phyloP scores from a whole-genome alignment of 306 rosid species.

The Sechiopsis laciniata region DNA sequence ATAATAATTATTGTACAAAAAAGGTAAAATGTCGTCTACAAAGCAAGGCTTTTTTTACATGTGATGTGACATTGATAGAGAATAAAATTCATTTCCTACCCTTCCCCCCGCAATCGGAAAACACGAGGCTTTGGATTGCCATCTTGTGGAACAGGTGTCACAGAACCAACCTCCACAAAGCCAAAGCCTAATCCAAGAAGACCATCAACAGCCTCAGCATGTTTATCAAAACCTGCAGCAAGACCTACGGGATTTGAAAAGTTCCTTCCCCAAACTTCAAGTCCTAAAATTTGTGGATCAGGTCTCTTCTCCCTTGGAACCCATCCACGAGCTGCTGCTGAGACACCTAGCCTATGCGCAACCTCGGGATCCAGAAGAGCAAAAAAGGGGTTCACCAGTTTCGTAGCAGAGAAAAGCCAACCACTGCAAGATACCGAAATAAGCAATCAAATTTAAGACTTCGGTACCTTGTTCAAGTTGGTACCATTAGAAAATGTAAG shows the following conservation, averaged over 20 bases:
- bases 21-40: not conserved
- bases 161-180: constrained; percentile 95
- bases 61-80: constrained; percentile 26
- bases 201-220: constrained; percentile 91
- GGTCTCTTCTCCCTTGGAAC: constrained; percentile 95
- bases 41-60: not conserved
- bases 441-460: constrained; percentile 20
- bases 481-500: not conserved
- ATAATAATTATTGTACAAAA: not conserved
- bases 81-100: constrained; percentile 41
- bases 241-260: constrained; percentile 92
- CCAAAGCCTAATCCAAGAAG: constrained; percentile 89
- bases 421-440: constrained; percentile 57
- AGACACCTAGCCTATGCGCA: constrained; percentile 76
- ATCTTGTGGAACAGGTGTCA: constrained; percentile 89
- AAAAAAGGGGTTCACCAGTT: constrained; percentile 82
- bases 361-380: constrained; percentile 86
- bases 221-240: constrained; percentile 98
- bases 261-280: constrained; percentile 97
- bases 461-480: constrained; percentile 10
- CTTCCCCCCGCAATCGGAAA: constrained; percentile 64
- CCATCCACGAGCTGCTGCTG: constrained; percentile 97
- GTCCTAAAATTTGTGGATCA: constrained; percentile 55
- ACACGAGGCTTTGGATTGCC: constrained; percentile 96
- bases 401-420: constrained; percentile 92